Conservation (phyloP, 2,329 filamentous ascomycete genomes). For the Chlorencoelia australis region DNA sequence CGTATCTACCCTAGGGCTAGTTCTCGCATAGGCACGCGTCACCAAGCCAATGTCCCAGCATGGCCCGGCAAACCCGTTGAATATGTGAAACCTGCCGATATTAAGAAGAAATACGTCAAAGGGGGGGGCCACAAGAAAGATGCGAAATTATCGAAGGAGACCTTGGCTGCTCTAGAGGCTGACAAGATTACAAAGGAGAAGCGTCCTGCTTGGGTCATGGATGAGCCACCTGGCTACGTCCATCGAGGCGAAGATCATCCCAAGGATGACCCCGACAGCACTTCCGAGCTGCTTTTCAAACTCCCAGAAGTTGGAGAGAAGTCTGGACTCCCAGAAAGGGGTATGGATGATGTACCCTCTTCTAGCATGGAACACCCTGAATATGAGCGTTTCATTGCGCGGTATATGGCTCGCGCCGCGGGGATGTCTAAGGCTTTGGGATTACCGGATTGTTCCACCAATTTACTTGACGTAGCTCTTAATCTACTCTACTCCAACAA, state of each 20-base stretch:
- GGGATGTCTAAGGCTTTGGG: slow-evolving; percentile 52
- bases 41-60: slow-evolving; percentile 75
- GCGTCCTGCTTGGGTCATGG: slow-evolving; percentile 86
- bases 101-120: slow-evolving; percentile 66
- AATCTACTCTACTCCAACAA: slow-evolving; percentile 61
- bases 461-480: slow-evolving; percentile 76
- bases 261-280: slow-evolving; percentile 63
- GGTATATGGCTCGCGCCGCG: slow-evolving; percentile 55
- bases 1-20: slow-evolving; percentile 93
- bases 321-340: slow-evolving; percentile 30
- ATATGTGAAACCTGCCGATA: slow-evolving; percentile 78
- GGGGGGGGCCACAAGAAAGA: slow-evolving; percentile 59
- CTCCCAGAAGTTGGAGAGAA: slow-evolving; percentile 47
- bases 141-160: slow-evolving; percentile 68
- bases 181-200: slow-evolving; percentile 72
- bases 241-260: slow-evolving; percentile 68
- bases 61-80: slow-evolving; percentile 87
- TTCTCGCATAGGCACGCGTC: slow-evolving; percentile 79
- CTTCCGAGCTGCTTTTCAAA: slow-evolving; percentile 68
- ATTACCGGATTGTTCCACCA: slow-evolving; percentile 69
- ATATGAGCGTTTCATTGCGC: slow-evolving; percentile 49
- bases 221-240: slow-evolving; percentile 80
- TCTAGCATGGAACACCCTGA: slow-evolving; percentile 24
- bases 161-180: slow-evolving; percentile 66
- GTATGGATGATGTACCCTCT: slow-evolving; percentile 25